phyloP scores from a whole-genome alignment of 257 asterid species.

The Fraxinus pennsylvanica region DNA sequence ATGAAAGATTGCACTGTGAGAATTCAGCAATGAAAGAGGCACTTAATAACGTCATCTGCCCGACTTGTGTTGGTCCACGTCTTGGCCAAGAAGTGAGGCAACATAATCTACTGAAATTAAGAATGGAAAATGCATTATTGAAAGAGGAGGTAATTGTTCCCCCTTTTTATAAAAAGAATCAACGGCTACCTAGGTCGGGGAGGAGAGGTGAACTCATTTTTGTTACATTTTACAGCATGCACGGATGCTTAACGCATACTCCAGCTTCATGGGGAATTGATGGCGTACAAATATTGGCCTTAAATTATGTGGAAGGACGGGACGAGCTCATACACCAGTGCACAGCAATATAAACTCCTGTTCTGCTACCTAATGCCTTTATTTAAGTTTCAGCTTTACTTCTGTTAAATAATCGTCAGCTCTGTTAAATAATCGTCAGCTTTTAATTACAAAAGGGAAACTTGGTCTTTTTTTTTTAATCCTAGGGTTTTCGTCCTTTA shows the following conservation, averaged over 20 bases:
- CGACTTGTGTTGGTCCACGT: conserved; percentile 38
- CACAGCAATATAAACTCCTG: too few relatives aligned
- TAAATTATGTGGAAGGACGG: too few relatives aligned
- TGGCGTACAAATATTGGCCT: too few relatives aligned
- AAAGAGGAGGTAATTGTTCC: conserved; percentile 49
- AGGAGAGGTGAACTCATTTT: not conserved
- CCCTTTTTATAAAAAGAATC: not conserved
- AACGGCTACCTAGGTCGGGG: not conserved
- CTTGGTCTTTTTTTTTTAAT: too few relatives aligned
- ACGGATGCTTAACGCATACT: conserved; percentile 29
- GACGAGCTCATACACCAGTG: too few relatives aligned
- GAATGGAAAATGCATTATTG: conserved; percentile 49
- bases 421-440: too few relatives aligned
- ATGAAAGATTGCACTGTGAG: conserved; percentile 52
- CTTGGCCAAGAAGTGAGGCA: conserved; percentile 44
- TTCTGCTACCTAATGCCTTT: too few relatives aligned
- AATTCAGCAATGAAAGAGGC: conserved; percentile 57
- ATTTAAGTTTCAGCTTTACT: too few relatives aligned
- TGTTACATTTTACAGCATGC: conserved; percentile 38
- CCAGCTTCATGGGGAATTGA: conserved; percentile 33
- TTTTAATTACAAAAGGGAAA: too few relatives aligned
- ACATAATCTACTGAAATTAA: conserved; percentile 37
- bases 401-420: too few relatives aligned
- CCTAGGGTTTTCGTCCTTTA: too few relatives aligned
- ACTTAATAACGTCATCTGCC: conserved; percentile 41